Conservation (phyloP, 306 rosid species). For the Purshia tridentata region DNA sequence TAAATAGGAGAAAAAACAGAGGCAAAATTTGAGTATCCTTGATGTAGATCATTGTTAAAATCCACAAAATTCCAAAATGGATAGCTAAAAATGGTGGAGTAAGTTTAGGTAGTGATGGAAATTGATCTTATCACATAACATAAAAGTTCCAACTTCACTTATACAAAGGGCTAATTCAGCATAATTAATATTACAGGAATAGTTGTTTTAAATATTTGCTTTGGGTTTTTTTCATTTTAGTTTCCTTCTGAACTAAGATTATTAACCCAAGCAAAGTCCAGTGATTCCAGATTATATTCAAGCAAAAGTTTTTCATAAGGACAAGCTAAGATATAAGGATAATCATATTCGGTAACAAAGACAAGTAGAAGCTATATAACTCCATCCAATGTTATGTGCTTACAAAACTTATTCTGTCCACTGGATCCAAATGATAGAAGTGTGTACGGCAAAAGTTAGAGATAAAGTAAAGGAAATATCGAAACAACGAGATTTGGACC, state of each 20-base stretch:
- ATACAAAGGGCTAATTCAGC: neutral
- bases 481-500: neutral
- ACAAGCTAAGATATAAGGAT: neutral
- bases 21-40: neutral
- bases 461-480: neutral
- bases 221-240: neutral
- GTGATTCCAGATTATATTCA: neutral
- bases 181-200: neutral
- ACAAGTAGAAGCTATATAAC: neutral
- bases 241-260: neutral
- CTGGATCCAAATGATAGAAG: neutral
- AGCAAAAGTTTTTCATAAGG: neutral
- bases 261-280: neutral
- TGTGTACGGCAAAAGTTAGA: neutral
- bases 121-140: neutral
- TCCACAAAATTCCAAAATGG: neutral
- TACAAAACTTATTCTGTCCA: neutral
- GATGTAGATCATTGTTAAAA: neutral
- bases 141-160: neutral
- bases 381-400: neutral
- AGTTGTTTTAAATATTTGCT: no score
- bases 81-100: neutral
- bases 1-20: no score
- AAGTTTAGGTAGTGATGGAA: neutral
- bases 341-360: neutral